phyloP scores from a whole-genome alignment of 2,329 filamentous ascomycete genomes.

The Diplodia corticola region DNA sequence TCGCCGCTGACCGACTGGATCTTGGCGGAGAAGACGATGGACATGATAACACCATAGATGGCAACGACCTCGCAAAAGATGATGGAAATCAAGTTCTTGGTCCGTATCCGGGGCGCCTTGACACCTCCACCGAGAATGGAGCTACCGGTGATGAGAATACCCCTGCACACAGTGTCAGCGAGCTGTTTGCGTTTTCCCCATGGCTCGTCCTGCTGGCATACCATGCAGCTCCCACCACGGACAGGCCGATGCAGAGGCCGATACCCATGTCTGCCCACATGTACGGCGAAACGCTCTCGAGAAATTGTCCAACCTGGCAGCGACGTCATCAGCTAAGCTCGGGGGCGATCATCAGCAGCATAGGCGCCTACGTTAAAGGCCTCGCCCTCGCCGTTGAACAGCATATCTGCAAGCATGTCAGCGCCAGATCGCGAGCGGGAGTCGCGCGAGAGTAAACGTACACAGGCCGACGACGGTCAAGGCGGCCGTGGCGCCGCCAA shows the following conservation, averaged over 20 bases:
- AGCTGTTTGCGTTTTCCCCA: conserved; percentile 27
- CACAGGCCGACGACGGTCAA: conserved; percentile 75
- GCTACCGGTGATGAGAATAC: conserved; percentile 97
- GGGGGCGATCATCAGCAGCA: not conserved
- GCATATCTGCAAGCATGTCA: conserved; percentile 71
- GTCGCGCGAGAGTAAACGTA: conserved; percentile 50
- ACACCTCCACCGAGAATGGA: conserved; percentile 97
- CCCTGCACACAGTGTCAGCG: conserved; percentile 59
- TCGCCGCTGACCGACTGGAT: conserved; percentile 66
- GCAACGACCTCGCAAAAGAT: conserved; percentile 99
- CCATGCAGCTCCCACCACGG: conserved; percentile 97
- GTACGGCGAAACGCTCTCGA: conserved; percentile 91
- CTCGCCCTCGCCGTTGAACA: conserved; percentile 95
- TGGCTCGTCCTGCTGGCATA: conserved; percentile 45
- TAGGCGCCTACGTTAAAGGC: conserved; percentile 75
- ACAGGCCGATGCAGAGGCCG: conserved; percentile 90
- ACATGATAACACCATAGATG: conserved; percentile 99
- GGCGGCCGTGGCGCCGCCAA: conserved; percentile 67
- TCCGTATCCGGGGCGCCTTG: conserved; percentile 93
- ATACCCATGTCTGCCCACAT: conserved; percentile 92
- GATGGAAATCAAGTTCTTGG: conserved; percentile 99
- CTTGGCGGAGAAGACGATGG: conserved; percentile 95
- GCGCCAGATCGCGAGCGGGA: not conserved
- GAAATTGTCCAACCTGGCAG: conserved; percentile 79
- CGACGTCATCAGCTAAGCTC: conserved; percentile 14